phyloP scores from a whole-genome alignment of 2,329 filamentous ascomycete species.

The Cladorrhinum sp. region DNA sequence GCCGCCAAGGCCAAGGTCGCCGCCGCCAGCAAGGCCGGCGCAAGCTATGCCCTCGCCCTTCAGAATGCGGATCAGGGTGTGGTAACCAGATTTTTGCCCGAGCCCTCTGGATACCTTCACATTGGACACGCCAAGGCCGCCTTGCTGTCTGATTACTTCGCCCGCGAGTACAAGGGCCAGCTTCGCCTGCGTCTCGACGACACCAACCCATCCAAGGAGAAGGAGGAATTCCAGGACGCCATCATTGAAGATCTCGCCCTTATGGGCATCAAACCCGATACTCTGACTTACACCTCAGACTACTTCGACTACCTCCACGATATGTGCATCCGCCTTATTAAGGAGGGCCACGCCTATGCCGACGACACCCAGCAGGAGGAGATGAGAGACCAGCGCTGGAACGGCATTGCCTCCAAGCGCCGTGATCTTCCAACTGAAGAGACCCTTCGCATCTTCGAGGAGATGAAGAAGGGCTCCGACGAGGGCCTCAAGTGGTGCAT shows the following conservation, averaged over 20 bases:
- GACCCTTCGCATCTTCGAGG: constrained; percentile 79
- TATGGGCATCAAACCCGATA: constrained; percentile 88
- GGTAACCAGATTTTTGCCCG: constrained; percentile 87
- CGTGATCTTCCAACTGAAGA: constrained; percentile 78
- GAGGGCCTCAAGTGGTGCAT: constrained; percentile 86
- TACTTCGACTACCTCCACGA: constrained; percentile 93
- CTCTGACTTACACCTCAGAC: constrained; percentile 86
- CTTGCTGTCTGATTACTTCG: constrained; percentile 88
- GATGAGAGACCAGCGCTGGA: constrained; percentile 81
- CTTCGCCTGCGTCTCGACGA: constrained; percentile 93
- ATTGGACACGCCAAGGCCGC: constrained; percentile 83
- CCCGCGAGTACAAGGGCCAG: constrained; percentile 86
- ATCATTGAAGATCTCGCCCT: constrained; percentile 89
- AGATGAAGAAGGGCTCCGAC: constrained; percentile 84
- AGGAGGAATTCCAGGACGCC: constrained; percentile 90
- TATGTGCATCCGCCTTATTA: constrained; percentile 78
- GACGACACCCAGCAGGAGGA: constrained; percentile 90
- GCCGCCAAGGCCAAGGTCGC: constrained; percentile 67
- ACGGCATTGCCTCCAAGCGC: constrained; percentile 76
- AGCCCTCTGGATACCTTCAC: constrained; percentile 93
- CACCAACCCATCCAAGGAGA: constrained; percentile 96
- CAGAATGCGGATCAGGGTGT: constrained; percentile 84
- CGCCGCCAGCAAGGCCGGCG: constrained; percentile 70
- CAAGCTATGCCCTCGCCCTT: constrained; percentile 84
- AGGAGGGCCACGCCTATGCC: constrained; percentile 83